Base-by-base conservation (phyloP, 176 grass and related monocot genomes). In the Oryza officinalis region DNA sequence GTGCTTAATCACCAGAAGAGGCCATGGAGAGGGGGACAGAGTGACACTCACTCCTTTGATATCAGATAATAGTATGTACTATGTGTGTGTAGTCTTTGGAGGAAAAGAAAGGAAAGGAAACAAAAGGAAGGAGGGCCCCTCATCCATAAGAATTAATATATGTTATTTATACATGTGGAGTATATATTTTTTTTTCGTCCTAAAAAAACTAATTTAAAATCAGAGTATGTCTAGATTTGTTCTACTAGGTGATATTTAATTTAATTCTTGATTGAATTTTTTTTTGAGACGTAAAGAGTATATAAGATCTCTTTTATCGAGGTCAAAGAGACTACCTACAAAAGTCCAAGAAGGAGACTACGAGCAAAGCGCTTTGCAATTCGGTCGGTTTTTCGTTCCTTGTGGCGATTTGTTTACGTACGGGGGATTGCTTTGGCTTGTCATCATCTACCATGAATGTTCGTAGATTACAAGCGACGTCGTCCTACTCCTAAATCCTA, bases 241-340 rank as follows among this genome's bases (percentile, higher is more conserved):
- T n/a, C n/a, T n/a, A n/a, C n/a, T n/a, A n/a, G n/a, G n/a, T n/a
- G n/a, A n/a, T n/a, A n/a, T n/a, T n/a, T n/a, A n/a, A n/a, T n/a
- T n/a, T n/a, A n/a, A n/a, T n/a, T n/a, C n/a, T n/a, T n/a, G n/a
- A n/a, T n/a, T n/a, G n/a, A n/a, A n/a, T n/a, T n/a, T n/a, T n/a
- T n/a, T n/a, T n/a, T n/a, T n/a, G n/a, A n/a, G n/a, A n/a, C n/a
- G n/a, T n/a, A n/a, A n/a, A n/a, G n/a, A n/a, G n/a, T 54, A 20
- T 54, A 54, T 20, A 54, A 20, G 17, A 54, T 33, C 43, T 46
- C 63, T 76, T 22, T 10, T 69, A 28, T 89, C 80, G 69, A 92
- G 83, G 86, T 92, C 90, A 92, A 90, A 79, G 37, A 74, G 41
- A 20, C 52, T 57, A 57, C 69, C 83, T 79, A 86, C 18, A 76